Evolutionary conservation across 164 flowering plant species (phyloP).

Genomic region (Saururus chinensis): DNA sequence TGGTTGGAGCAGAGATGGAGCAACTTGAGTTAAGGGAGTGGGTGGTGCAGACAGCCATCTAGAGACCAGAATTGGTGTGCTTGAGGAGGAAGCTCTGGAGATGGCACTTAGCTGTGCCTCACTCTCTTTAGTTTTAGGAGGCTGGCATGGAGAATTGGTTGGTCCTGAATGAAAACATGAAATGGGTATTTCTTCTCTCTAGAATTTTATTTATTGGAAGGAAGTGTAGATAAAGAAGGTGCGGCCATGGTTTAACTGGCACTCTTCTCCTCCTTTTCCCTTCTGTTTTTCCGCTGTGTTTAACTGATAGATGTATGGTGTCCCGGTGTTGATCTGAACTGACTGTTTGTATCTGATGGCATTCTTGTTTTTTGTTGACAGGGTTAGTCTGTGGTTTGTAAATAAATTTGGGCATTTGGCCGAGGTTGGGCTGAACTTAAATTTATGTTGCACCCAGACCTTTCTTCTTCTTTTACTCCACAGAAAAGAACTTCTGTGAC

Average conservation of each 20-base stretch:
- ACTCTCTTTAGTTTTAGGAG: slow-evolving; percentile 2
- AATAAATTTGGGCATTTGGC: no score
- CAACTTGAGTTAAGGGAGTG: slow-evolving; percentile 44
- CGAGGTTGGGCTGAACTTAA: no score
- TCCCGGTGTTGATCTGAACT: no score
- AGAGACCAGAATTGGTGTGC: slow-evolving; percentile 2
- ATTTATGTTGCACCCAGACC: no score
- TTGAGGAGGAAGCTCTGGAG: neutral
- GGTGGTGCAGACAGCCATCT: slow-evolving; percentile 58
- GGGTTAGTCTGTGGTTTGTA: no score
- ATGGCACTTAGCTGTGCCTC: slow-evolving; percentile 1
- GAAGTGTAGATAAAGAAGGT: slow-evolving; percentile 1
- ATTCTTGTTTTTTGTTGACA: no score
- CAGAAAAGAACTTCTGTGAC: no score
- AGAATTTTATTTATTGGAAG: neutral
- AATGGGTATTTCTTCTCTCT: slow-evolving; percentile 7
- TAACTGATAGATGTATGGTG: neutral
- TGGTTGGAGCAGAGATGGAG: slow-evolving; percentile 40
- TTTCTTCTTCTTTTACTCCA: no score
- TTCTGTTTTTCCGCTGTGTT: neutral
- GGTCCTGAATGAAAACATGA: slow-evolving; percentile 4
- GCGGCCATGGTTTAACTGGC: slow-evolving; percentile 15
- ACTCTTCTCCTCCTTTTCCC: slow-evolving; percentile 10
- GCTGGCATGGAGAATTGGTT: neutral
- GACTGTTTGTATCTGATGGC: no score